Conservation (phyloP, 2,329 filamentous ascomycete genomes). For the Xylariaceae sp. region DNA sequence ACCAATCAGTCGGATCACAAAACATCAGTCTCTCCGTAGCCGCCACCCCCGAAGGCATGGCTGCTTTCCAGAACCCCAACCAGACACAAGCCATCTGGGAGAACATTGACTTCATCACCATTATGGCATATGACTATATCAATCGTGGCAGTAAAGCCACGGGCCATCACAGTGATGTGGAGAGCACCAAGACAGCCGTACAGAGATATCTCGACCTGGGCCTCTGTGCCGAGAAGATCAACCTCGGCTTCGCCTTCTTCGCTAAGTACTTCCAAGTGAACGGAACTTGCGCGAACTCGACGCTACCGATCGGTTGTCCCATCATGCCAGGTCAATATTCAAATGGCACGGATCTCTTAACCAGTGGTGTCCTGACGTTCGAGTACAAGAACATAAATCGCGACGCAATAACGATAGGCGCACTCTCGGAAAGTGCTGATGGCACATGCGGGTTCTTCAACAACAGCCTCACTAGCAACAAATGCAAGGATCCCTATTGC, state of each 20-base stretch:
- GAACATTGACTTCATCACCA: constrained; percentile 11
- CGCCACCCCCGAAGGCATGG: constrained; percentile 7
- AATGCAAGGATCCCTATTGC: neutral
- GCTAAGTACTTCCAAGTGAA: constrained; percentile 16
- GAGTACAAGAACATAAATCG: neutral
- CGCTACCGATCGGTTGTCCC: constrained; percentile 3
- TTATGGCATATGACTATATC: constrained; percentile 18
- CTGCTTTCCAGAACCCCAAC: constrained; percentile 4
- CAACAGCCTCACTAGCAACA: neutral
- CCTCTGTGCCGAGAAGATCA: constrained; percentile 12
- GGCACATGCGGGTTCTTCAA: constrained; percentile 8
- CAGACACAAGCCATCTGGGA: constrained; percentile 8
- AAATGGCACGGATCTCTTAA: constrained; percentile 8
- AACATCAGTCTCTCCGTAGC: constrained; percentile 11
- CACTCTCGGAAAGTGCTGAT: neutral
- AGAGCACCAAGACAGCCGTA: neutral
- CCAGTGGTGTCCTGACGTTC: constrained; percentile 12
- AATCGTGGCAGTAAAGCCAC: constrained; percentile 10
- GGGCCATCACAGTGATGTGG: constrained; percentile 8
- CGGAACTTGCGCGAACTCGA: neutral
- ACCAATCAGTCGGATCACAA: neutral
- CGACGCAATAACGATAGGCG: neutral
- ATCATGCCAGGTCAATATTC: constrained; percentile 2
- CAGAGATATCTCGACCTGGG: constrained; percentile 12
- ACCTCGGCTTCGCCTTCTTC: constrained; percentile 17